Evolutionary conservation across 768 basidiomycete genomes (phyloP), one percentile per base, ranked within the genome.

Genomic region (Tulasnella sp.): DNA sequence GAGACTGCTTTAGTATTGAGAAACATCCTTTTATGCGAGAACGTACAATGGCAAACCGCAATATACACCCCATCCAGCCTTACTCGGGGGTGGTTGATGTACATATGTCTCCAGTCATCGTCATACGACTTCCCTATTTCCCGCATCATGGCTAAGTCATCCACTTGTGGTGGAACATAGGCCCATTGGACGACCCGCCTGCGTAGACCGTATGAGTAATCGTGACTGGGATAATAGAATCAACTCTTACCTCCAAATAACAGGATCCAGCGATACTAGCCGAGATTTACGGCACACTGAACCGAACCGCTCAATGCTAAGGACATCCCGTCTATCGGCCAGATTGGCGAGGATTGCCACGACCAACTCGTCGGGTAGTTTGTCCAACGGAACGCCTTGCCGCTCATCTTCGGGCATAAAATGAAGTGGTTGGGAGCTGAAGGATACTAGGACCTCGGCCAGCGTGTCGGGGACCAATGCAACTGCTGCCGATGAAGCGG

Each of bases 51-150:
- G 83, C 95, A 97, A 27, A 94, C 93, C 31, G 94, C 92, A 75
- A 98, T 96, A 84, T 97, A 97, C 14, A 95, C 91, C 1, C 96
- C 96, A 80, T 97, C 96, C 81, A 92, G 84, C 52, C 96, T 91
- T 73, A 97, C 84, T 72, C 96, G 89, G 19, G 95, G 95, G 79
- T 95, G 93, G 84, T 96, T 93, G 62, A 97, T 89, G 84, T 90
- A 94, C 12, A 93, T 85, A 27, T 91, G 91, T 52, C 96, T 89
- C 85, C 91, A 96, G 84, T 94, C 90, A 74, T 86, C 88, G 73
- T 85, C 83, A 84, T 90, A 91, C n/a, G 85, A 85, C 31, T 88
- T 85, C 18, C 91, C 86, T 34, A 94, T 86, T 1, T 86, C 83
- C 71, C 86, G 83, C 79, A 93, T 81, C n/a, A 86, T 83, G 36